Percentiles rank a stretch among this genome's conserved stretches.
These are phyloP conservation scores for Metarhizium rileyi DNA, from an alignment of 2,329 filamentous ascomycete species.

Conservation along the genomic window DNA sequence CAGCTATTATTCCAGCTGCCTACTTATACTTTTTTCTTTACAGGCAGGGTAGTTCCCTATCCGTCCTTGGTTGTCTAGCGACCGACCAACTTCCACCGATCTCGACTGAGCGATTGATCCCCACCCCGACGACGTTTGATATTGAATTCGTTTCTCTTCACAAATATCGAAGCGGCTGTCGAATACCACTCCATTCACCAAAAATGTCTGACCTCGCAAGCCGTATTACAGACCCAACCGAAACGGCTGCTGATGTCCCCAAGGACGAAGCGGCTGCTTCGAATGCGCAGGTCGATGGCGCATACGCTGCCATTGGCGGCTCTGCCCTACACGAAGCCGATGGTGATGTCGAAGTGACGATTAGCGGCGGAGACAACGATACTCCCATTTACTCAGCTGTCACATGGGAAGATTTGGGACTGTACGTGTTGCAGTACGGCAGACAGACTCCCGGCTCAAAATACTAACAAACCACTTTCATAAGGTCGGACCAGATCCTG, in stretches of 20 bases:
- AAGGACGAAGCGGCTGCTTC: background rate
- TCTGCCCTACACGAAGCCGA: constrained; percentile 5
- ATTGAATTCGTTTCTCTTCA: background rate
- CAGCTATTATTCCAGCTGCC: background rate
- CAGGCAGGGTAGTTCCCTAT: background rate
- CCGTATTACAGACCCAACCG: constrained; percentile 3
- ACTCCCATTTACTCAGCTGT: constrained; percentile 6
- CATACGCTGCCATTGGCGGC: constrained; percentile 6
- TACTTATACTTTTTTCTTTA: background rate
- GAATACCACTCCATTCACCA: background rate
- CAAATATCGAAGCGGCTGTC: background rate
- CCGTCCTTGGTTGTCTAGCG: too few relatives aligned
- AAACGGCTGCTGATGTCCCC: background rate
- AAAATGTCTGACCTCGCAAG: constrained; percentile 9
- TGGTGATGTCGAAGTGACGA: constrained; percentile 8
- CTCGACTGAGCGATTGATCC: background rate
- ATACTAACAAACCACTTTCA: background rate
- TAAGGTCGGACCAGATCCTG: constrained; percentile 47
- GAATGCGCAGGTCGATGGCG: constrained; percentile 6
- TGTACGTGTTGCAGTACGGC: constrained; percentile 2
- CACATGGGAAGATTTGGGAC: constrained; percentile 7
- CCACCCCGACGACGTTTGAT: background rate
- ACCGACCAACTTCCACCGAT: background rate
- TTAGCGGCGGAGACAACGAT: constrained; percentile 5
- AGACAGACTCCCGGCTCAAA: background rate